phyloP scores from a whole-genome alignment of 1,284 basidiomycete genomes.

The Trametes hirsuta region DNA sequence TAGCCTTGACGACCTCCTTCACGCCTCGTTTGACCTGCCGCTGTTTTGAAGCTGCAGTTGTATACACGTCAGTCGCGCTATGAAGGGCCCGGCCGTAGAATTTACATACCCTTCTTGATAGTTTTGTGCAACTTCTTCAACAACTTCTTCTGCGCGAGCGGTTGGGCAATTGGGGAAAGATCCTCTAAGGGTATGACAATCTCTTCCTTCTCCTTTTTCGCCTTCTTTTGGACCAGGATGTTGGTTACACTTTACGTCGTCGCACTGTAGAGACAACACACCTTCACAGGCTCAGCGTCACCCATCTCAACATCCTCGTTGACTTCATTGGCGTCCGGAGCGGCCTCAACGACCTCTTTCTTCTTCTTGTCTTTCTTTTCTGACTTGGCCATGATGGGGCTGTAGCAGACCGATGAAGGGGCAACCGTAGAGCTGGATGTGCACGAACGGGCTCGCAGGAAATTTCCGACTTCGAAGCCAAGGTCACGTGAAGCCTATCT shows the following conservation, averaged over 20 bases:
- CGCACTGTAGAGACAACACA: slow-evolving; percentile 27
- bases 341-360: slow-evolving; percentile 42
- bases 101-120: slow-evolving; percentile 80
- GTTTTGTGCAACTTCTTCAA: slow-evolving; percentile 92
- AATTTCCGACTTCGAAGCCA: too few species aligned
- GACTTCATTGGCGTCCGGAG: slow-evolving; percentile 30
- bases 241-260: not conserved
- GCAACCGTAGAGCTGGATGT: not conserved
- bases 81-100: not conserved
- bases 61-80: not conserved
- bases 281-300: slow-evolving; percentile 48
- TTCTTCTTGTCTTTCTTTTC: slow-evolving; percentile 69
- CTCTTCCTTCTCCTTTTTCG: slow-evolving; percentile 59
- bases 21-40: slow-evolving; percentile 94
- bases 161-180: slow-evolving; percentile 88
- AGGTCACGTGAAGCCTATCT: too few species aligned
- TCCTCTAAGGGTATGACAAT: slow-evolving; percentile 78
- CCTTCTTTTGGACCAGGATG: slow-evolving; percentile 54
- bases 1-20: slow-evolving; percentile 95
- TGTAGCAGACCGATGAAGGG: not conserved
- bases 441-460: not conserved
- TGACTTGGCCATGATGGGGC: slow-evolving; percentile 56
- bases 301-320: slow-evolving; percentile 58
- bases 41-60: slow-evolving; percentile 77
- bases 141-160: slow-evolving; percentile 90